These are phyloP conservation scores for Kingdonia uniflora DNA, from an alignment of 164 flowering plant genomes.

Conservation along the genomic window DNA sequence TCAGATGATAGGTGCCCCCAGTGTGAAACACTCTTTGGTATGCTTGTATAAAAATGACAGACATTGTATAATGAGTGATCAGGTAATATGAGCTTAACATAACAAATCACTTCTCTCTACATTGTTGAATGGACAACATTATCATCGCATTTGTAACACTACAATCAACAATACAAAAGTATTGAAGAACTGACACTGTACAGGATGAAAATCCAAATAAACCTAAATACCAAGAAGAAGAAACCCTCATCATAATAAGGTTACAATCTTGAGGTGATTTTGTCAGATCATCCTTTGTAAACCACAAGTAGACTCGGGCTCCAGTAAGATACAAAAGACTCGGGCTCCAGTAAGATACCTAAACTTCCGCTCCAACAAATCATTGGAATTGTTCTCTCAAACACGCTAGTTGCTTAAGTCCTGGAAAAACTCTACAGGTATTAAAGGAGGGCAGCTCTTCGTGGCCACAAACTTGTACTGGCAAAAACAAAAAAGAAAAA, in stretches of 20 bases:
- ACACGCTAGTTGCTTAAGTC: slow-evolving; percentile 14
- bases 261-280: slow-evolving; percentile 4
- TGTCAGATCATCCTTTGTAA: not conserved
- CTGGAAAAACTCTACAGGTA: slow-evolving; percentile 64
- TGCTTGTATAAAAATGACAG: too few species aligned
- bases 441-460: slow-evolving; percentile 66
- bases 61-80: too few species aligned
- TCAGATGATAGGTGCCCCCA: too few species aligned
- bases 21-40: too few species aligned
- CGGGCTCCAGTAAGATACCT: not conserved
- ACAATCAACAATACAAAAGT: too few species aligned
- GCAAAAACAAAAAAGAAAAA: slow-evolving; percentile 1
- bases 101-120: not conserved
- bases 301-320: not conserved
- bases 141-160: too few species aligned
- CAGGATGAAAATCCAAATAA: slow-evolving; percentile 3
- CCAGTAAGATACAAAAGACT: not conserved
- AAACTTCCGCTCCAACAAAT: slow-evolving; percentile 7
- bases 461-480: slow-evolving; percentile 93
- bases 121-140: too few species aligned
- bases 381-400: slow-evolving; percentile 17
- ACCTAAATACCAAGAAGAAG: not conserved
- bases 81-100: not conserved
- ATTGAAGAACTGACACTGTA: not conserved
- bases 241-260: slow-evolving; percentile 12